Base-by-base conservation (phyloP, 345 rosid species). In the Pistacia atlantica region DNA sequence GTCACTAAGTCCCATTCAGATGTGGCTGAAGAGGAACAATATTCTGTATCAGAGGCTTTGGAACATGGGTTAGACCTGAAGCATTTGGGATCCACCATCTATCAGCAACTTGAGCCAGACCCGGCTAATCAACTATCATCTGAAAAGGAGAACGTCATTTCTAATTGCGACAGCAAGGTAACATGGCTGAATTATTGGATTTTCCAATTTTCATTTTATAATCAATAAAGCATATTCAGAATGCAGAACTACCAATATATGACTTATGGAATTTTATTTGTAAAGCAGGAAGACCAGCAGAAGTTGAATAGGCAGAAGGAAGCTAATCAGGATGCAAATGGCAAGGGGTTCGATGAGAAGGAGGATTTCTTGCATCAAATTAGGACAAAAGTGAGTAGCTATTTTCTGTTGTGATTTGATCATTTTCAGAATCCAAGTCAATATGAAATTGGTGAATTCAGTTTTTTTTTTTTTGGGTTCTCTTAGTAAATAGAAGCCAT, bases 361-460 rank as follows among this genome's bases (percentile, higher is more conserved):
- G 97, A 84, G 28, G 98, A 96, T 71, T 88, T 96, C 75, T 87
- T 90, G 75, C 90, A 87, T 67, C 99, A 93, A 85, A 96, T 96
- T 57, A 86, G 97, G 86, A 62, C 85, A 66, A 91, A 93, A 86
- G 99, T 93, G 83, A 88, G 97, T 84, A 46, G 33, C 49, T 31
- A 3, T n/a, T 73, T 73, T 67, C 37, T 69, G 16, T 73, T 16
- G 10, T 66, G 66, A 49, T 45, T 69, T 0, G 55, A 1, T 38
- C 38, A 17, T 59, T 75, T 20, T 49, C 14, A 13, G 4, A 69
- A 22, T 4, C 51, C 33, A 31, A 31, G 33, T 31, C 2, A 31
- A 31, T 31, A 31, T 1, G 33, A 31, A 31, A 31, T 31, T 31
- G 33, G 33, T 31, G 33, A 31, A 31, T 31, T 31, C 33, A 1